A percentile compares a stretch with the other conserved stretches of the same genome.
Conservation (phyloP, 2,329 filamentous ascomycete genomes). For the Plenodomus biglobosus region DNA sequence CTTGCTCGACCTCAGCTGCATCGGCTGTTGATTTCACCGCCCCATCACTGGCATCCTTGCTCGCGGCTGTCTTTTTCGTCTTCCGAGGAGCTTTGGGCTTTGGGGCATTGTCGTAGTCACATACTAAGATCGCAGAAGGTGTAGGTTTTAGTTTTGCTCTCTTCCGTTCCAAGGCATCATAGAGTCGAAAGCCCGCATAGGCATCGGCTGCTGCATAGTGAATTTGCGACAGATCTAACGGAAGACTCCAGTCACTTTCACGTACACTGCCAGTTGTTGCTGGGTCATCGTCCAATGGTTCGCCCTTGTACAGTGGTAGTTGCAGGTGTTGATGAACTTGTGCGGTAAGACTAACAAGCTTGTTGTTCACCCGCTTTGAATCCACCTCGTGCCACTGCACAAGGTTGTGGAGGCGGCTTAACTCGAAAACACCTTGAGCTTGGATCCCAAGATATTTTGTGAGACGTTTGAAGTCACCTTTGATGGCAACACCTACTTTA, state of each 20-base stretch:
- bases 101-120: constrained; percentile 59
- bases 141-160: constrained; percentile 66
- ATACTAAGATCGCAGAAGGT: constrained; percentile 69
- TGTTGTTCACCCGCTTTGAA: constrained; percentile 54
- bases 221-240: constrained; percentile 66
- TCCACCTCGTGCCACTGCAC: constrained; percentile 59
- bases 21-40: constrained; percentile 15
- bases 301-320: constrained; percentile 79
- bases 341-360: constrained; percentile 65
- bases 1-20: neutral
- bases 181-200: constrained; percentile 79
- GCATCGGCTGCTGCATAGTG: constrained; percentile 78
- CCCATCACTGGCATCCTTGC: constrained; percentile 6
- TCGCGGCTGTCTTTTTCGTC: constrained; percentile 10
- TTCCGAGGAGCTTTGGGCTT: constrained; percentile 11
- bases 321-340: constrained; percentile 72
- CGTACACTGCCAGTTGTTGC: constrained; percentile 55
- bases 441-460: constrained; percentile 62
- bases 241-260: constrained; percentile 70
- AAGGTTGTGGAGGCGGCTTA: constrained; percentile 82
- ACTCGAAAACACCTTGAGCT: constrained; percentile 70
- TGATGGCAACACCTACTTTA: constrained; percentile 77
- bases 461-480: constrained; percentile 65
- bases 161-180: constrained; percentile 68
- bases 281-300: constrained; percentile 31